These are phyloP conservation scores for Saposhnikovia divaricata DNA, from an alignment of 129 eudicot genomes.

Conservation along the genomic window DNA sequence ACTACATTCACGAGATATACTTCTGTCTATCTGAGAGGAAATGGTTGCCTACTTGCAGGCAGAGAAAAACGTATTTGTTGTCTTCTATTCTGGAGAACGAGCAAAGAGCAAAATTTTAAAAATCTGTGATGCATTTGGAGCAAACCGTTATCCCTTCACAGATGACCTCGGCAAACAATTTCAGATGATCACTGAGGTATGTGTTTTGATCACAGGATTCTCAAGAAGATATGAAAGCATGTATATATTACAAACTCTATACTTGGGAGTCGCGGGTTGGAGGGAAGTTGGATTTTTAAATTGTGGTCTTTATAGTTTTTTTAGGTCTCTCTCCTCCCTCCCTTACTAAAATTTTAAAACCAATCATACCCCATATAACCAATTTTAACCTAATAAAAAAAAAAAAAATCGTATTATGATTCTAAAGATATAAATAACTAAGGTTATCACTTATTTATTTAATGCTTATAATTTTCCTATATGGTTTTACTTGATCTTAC, in stretches of 20 bases:
- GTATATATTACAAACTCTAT: not conserved
- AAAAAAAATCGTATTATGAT: too few species aligned
- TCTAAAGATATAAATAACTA: not conserved
- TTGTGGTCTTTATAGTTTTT: too few species aligned
- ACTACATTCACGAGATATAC: not conserved
- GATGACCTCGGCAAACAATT: slow-evolving; percentile 67
- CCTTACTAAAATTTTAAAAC: not conserved
- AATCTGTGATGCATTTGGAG: slow-evolving; percentile 93
- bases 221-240: not conserved
- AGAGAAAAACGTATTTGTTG: slow-evolving; percentile 78
- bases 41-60: slow-evolving; percentile 37
- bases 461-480: not conserved
- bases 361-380: not conserved
- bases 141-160: slow-evolving; percentile 76
- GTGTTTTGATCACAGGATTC: not conserved
- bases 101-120: slow-evolving; percentile 75
- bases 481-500: not conserved
- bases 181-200: slow-evolving; percentile 70
- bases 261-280: not conserved
- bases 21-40: slow-evolving; percentile 13
- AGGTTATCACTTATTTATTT: too few species aligned
- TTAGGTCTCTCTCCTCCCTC: too few species aligned
- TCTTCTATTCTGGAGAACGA: slow-evolving; percentile 84
- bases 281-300: not conserved
- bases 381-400: too few species aligned